phyloP scores from a whole-genome alignment of 2,329 filamentous ascomycete genomes.

The Chalaropsis thielavioides region DNA sequence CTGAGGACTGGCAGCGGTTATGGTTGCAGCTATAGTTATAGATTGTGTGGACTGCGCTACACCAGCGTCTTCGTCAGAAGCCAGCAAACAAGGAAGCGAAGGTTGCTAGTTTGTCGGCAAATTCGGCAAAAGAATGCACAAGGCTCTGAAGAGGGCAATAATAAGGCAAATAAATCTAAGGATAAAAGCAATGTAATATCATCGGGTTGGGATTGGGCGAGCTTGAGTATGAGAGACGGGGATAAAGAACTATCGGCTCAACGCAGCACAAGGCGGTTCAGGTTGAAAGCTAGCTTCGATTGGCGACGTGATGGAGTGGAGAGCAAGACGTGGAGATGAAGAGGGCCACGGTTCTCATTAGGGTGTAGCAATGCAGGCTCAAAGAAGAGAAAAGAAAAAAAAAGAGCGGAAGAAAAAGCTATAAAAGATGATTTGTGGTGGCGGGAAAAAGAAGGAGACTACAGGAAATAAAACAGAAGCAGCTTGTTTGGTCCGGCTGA shows the following conservation, averaged over 20 bases:
- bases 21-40: background rate
- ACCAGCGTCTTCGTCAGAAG: background rate
- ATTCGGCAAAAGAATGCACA: background rate
- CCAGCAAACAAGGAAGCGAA: background rate
- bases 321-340: background rate
- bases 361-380: background rate
- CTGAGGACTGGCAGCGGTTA: background rate
- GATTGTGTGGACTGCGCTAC: background rate
- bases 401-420: background rate
- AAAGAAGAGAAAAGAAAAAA: background rate
- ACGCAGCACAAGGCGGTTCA: background rate
- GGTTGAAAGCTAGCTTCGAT: background rate
- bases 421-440: slow-evolving; percentile 1
- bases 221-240: no score
- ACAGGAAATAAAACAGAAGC: background rate
- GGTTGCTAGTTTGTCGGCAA: background rate
- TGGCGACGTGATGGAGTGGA: background rate
- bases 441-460: background rate
- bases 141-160: background rate
- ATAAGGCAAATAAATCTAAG: background rate
- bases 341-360: background rate
- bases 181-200: background rate
- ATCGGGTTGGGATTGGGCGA: no score
- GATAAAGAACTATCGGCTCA: background rate
- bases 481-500: background rate